These are phyloP conservation scores for Yamadazyma nakazawae DNA, from an alignment of 805 yeast species.

Conservation along the genomic window DNA sequence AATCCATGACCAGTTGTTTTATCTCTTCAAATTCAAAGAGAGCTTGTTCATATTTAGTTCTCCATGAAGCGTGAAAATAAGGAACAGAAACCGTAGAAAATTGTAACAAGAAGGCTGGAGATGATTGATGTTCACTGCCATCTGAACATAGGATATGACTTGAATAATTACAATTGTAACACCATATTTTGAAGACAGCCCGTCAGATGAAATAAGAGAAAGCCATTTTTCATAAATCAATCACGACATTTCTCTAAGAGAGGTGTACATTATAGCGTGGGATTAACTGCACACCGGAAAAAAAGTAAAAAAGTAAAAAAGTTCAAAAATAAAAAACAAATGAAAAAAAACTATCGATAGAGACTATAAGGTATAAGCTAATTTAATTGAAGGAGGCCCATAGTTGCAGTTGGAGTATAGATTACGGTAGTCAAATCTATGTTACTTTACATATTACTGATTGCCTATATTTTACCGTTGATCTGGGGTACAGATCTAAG, in stretches of 20 bases:
- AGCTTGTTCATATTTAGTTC: not conserved
- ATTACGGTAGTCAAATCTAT: too few relatives aligned
- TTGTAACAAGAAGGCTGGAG: not conserved
- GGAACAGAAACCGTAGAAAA: not conserved
- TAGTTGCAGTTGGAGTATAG: too few relatives aligned
- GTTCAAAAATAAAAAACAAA: too few relatives aligned
- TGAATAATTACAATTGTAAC: not conserved
- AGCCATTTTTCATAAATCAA: not conserved
- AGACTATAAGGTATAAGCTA: too few relatives aligned
- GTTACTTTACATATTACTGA: too few relatives aligned
- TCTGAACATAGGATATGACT: not conserved
- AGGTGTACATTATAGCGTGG: not conserved
- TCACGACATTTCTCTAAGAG: not conserved
- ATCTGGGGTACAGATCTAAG: too few relatives aligned
- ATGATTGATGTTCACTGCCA: not conserved
- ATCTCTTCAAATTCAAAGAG: slow-evolving; percentile 1
- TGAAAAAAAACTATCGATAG: too few relatives aligned
- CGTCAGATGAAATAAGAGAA: not conserved
- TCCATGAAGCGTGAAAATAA: not conserved
- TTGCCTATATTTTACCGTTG: too few relatives aligned
- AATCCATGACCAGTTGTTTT: slow-evolving; percentile 6
- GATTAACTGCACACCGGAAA: not conserved
- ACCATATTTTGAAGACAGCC: not conserved
- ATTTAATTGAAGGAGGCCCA: too few relatives aligned
- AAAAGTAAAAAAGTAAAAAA: too few relatives aligned